Conservation (phyloP, 805 yeast genomes). For the Limtongozyma cylindracea region DNA sequence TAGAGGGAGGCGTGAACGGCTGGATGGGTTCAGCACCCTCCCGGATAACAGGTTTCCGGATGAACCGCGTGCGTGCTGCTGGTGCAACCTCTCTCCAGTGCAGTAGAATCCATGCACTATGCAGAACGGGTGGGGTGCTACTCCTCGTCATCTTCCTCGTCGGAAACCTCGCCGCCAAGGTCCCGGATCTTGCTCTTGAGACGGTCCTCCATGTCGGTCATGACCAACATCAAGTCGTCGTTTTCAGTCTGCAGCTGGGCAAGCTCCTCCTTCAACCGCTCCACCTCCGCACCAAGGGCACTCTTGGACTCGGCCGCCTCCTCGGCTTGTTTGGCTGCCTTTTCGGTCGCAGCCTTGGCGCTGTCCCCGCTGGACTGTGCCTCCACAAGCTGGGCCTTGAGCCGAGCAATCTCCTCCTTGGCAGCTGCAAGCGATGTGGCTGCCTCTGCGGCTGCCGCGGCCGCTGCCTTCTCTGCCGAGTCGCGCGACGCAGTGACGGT, state of each 20-base stretch:
- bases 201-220: neutral
- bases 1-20: neutral
- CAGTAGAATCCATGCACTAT: no score
- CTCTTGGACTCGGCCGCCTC: neutral
- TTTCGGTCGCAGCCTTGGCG: neutral
- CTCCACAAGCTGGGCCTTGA: slow-evolving; percentile 1
- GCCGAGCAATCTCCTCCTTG: slow-evolving; percentile 1
- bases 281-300: neutral
- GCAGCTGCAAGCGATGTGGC: slow-evolving; percentile 1
- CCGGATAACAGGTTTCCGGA: neutral
- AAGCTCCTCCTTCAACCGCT: slow-evolving; percentile 5
- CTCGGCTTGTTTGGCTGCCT: neutral
- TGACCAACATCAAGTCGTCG: neutral
- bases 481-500: neutral
- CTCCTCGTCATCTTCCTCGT: slow-evolving; percentile 48
- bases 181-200: neutral
- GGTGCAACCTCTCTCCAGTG: neutral
- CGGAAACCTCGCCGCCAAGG: slow-evolving; percentile 31
- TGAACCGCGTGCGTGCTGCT: neutral
- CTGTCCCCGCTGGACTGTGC: slow-evolving; percentile 1
- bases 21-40: neutral
- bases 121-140: slow-evolving; percentile 31
- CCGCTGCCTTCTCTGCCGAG: neutral
- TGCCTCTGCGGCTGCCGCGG: neutral
- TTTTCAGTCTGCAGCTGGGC: slow-evolving; percentile 6